phyloP scores from a whole-genome alignment of 352 stramenopile genomes.

The Globisporangium viniferum region DNA sequence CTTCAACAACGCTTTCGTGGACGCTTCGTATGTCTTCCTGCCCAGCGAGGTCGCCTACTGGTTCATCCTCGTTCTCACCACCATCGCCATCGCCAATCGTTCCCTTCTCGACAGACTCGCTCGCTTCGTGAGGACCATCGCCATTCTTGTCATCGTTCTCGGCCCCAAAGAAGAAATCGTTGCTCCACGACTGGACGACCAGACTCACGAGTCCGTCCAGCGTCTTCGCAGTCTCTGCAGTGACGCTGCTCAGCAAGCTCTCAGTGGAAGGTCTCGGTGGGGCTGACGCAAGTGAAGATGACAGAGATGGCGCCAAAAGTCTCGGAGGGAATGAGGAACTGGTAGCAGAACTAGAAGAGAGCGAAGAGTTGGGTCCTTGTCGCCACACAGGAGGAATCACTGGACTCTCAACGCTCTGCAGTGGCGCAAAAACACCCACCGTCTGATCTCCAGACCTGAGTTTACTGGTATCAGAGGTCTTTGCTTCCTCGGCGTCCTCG shows the following conservation, averaged over 20 bases:
- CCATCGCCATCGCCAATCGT: not conserved
- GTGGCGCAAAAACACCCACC: not conserved
- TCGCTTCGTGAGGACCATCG: not conserved
- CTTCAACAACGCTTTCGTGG: not conserved
- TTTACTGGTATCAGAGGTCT: not conserved
- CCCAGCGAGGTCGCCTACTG: not conserved
- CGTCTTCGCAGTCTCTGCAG: constrained; percentile 14
- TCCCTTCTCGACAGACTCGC: not conserved
- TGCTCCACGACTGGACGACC: constrained; percentile 19
- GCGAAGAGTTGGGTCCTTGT: not conserved
- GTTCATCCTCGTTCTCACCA: not conserved
- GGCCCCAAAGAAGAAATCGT: constrained; percentile 7
- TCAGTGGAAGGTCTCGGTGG: not conserved
- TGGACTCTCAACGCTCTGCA: constrained; percentile 2
- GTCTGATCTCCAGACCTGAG: not conserved
- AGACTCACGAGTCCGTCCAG: constrained; percentile 21
- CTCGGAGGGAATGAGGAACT: not conserved
- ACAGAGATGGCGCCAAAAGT: not conserved
- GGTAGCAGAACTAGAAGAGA: not conserved
- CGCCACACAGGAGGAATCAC: not conserved
- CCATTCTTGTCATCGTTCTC: not conserved
- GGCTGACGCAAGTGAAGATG: not conserved
- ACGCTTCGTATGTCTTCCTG: not conserved
- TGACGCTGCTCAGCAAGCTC: constrained; percentile 10
- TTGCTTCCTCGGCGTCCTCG: too few species aligned